phyloP scores from a whole-genome alignment of 2,329 filamentous ascomycete species.

The Botryotinia globosa region DNA sequence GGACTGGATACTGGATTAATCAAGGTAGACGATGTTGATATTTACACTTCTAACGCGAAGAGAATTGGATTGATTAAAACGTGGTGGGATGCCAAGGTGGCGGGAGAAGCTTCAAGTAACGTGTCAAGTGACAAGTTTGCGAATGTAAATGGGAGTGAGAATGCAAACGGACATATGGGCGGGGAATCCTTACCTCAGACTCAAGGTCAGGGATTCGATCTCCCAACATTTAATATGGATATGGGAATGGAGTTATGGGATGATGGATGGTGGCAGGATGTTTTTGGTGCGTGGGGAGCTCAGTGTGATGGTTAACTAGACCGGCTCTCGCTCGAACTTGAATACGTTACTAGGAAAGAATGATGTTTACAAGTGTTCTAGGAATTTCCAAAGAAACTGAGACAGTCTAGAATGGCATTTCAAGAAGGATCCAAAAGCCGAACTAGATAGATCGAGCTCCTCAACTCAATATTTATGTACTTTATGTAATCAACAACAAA shows the following conservation, averaged over 20 bases:
- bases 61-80: slow-evolving; percentile 1
- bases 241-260: neutral
- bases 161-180: neutral
- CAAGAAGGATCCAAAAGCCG: neutral
- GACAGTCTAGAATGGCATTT: neutral
- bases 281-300: neutral
- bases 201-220: neutral
- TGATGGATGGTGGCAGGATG: slow-evolving; percentile 16
- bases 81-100: slow-evolving; percentile 17
- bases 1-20: neutral
- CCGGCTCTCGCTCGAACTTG: neutral
- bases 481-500: neutral
- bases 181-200: neutral
- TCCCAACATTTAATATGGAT: neutral
- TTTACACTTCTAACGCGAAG: neutral
- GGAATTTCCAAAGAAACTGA: neutral
- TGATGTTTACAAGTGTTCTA: neutral
- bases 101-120: neutral
- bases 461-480: neutral
- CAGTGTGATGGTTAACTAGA: neutral
- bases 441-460: neutral
- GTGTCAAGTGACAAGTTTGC: neutral
- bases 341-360: neutral
- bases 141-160: neutral
- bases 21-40: neutral